Base-by-base conservation (phyloP, 2,329 filamentous ascomycete species). In the Clarireedia hainanense region DNA sequence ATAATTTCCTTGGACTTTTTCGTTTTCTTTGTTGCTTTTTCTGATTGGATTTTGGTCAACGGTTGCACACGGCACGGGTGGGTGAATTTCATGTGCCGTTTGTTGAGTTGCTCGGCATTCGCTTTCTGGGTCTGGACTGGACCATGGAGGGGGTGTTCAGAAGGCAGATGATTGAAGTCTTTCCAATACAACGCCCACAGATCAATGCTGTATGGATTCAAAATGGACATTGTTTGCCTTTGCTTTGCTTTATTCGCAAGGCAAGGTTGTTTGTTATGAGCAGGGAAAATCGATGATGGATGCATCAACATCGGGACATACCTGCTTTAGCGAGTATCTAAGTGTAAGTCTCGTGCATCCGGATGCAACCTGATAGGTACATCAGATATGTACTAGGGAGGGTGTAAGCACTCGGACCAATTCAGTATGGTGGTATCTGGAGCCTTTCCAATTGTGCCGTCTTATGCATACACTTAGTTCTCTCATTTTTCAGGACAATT, bases 261-360 rank as follows among this genome's bases (percentile, higher is more conserved):
- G 50, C 20, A 42, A 30, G 20, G 40, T 49, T 43, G 14, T 49
- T 49, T 43, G 14, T 49, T 15, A 26, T 49, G 6, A 20, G 17
- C 36, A 50, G 45, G 46, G 52, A 50, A 54, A 10, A 17, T 43
- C 2, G 30, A 42, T 6, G 46, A 42, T 37, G 26, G 12, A 9
- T 39, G 47, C 12, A 23, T 50, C 52, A 50, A 46, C n/a, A 45
- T 50, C 52, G 20, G 39, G 20, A 55, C 26, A 36, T 26, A 20
- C 27, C 20, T 50, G 52, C 52, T 50, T 55, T 50, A 45, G 47
- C 47, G 52, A 55, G 47, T 36, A 50, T 37, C 26, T 30, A 55
- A 34, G 30, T 15, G 40, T 24, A 2, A 43, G 40, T 43, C 14
- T 47, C 17, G 47, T 50, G 27, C 52, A 55, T 55, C 45, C 52